Evolutionary conservation across 345 rosid species (phyloP).

Genomic region (Eucalyptus dawsonii): DNA sequence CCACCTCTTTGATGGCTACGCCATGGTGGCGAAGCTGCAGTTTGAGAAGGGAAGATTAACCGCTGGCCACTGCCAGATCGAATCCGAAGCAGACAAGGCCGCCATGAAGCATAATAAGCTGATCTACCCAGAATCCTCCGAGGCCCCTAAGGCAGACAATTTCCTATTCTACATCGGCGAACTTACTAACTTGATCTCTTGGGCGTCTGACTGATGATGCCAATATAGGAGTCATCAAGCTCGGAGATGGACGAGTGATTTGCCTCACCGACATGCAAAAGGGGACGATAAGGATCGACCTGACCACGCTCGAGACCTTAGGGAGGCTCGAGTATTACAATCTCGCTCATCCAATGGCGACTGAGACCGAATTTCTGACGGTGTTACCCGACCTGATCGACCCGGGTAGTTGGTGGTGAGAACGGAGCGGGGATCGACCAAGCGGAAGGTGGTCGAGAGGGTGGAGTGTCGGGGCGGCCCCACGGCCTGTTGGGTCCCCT

Average conservation of each 20-base stretch:
- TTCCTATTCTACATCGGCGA: slow-evolving; percentile 61
- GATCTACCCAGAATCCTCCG: slow-evolving; percentile 89
- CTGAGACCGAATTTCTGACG: slow-evolving; percentile 60
- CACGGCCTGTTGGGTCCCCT: slow-evolving; percentile 90
- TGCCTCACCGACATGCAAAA: slow-evolving; percentile 86
- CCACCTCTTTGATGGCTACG: slow-evolving; percentile 93
- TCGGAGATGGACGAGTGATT: slow-evolving; percentile 79
- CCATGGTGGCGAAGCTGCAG: slow-evolving; percentile 56
- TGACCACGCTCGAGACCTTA: slow-evolving; percentile 43
- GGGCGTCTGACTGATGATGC: slow-evolving; percentile 88
- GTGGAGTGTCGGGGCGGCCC: slow-evolving; percentile 64
- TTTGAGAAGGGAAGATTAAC: slow-evolving; percentile 54
- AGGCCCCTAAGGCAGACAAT: slow-evolving; percentile 45
- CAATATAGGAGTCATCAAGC: slow-evolving; percentile 67
- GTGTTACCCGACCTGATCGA: slow-evolving; percentile 61
- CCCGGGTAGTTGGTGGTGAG: slow-evolving; percentile 72
- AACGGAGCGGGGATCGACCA: slow-evolving; percentile 62
- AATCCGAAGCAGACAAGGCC: slow-evolving; percentile 81
- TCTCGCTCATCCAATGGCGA: slow-evolving; percentile 79
- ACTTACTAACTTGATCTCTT: slow-evolving; percentile 58
- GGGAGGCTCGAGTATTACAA: slow-evolving; percentile 76
- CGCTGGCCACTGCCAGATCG: slow-evolving; percentile 70
- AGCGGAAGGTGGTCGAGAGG: slow-evolving; percentile 73
- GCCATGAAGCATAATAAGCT: slow-evolving; percentile 54
- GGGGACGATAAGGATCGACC: slow-evolving; percentile 71